Percentiles rank a stretch among this genome's conserved stretches.
Conservation (phyloP, 805 yeast species). For the Candida khao-thaluensis region DNA sequence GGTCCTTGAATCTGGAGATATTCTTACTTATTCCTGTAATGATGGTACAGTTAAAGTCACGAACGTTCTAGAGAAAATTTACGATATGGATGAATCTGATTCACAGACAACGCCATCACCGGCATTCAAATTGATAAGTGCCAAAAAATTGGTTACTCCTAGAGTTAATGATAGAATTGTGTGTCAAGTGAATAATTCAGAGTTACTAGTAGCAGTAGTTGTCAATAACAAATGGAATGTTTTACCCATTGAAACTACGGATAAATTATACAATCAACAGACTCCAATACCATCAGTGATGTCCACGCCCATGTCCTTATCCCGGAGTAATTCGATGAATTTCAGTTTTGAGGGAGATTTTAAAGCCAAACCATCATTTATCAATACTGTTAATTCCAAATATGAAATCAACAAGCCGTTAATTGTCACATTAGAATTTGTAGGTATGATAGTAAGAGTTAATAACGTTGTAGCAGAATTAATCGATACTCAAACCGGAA, state of each 20-base stretch:
- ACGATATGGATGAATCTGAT: slow-evolving; percentile 7
- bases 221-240: slow-evolving; percentile 67
- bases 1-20: slow-evolving; percentile 50
- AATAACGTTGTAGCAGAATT: slow-evolving; percentile 57
- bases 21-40: slow-evolving; percentile 49
- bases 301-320: slow-evolving; percentile 13
- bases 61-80: slow-evolving; percentile 23
- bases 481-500: slow-evolving; percentile 78
- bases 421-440: slow-evolving; percentile 61
- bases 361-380: not conserved
- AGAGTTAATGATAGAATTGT: slow-evolving; percentile 73
- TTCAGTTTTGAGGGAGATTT: slow-evolving; percentile 12
- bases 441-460: slow-evolving; percentile 71
- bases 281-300: slow-evolving; percentile 5
- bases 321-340: slow-evolving; percentile 11
- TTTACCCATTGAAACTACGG: slow-evolving; percentile 48
- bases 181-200: slow-evolving; percentile 48
- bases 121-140: slow-evolving; percentile 39
- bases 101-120: not conserved
- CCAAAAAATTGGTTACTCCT: slow-evolving; percentile 62
- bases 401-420: slow-evolving; percentile 32
- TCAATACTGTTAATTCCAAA: slow-evolving; percentile 5
- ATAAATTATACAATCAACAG: slow-evolving; percentile 42
- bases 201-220: slow-evolving; percentile 59
- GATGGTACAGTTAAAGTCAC: slow-evolving; percentile 39